Evolutionary conservation across 2,329 filamentous ascomycete species (phyloP).

Genomic region (Paracoccidioides lutzii): DNA sequence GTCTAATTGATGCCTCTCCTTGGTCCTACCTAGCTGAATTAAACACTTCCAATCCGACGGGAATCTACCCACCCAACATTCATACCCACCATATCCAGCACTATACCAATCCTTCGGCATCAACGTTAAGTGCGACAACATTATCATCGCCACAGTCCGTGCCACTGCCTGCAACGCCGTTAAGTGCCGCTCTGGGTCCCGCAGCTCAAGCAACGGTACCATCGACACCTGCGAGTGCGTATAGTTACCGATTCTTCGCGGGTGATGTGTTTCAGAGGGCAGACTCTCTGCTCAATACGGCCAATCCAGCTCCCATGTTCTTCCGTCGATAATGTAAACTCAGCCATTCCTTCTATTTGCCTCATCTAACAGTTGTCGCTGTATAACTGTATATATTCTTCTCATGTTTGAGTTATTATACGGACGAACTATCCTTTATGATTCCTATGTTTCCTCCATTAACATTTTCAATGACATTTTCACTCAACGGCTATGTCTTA

Average conservation of each 20-base stretch:
- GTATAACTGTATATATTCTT: background rate
- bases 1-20: slow-evolving; percentile 54
- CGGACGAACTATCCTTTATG: too few relatives aligned
- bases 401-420: background rate
- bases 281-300: slow-evolving; percentile 35
- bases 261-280: slow-evolving; percentile 38
- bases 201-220: slow-evolving; percentile 69
- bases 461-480: too few relatives aligned
- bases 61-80: slow-evolving; percentile 17
- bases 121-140: slow-evolving; percentile 2
- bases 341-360: background rate
- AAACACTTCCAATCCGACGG: slow-evolving; percentile 20
- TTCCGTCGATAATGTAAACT: slow-evolving; percentile 22
- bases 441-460: too few relatives aligned
- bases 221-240: slow-evolving; percentile 40
- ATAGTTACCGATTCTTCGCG: slow-evolving; percentile 37
- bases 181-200: slow-evolving; percentile 78
- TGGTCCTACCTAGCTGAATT: slow-evolving; percentile 45
- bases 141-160: slow-evolving; percentile 36
- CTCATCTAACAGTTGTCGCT: background rate
- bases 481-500: background rate
- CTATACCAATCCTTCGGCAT: slow-evolving; percentile 19
- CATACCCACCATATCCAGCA: slow-evolving; percentile 15
- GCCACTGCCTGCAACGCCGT: slow-evolving; percentile 67
- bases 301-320: slow-evolving; percentile 30